These are phyloP conservation scores for Penicillium sp. DNA, from an alignment of 2,329 filamentous ascomycete genomes.

Conservation along the genomic window DNA sequence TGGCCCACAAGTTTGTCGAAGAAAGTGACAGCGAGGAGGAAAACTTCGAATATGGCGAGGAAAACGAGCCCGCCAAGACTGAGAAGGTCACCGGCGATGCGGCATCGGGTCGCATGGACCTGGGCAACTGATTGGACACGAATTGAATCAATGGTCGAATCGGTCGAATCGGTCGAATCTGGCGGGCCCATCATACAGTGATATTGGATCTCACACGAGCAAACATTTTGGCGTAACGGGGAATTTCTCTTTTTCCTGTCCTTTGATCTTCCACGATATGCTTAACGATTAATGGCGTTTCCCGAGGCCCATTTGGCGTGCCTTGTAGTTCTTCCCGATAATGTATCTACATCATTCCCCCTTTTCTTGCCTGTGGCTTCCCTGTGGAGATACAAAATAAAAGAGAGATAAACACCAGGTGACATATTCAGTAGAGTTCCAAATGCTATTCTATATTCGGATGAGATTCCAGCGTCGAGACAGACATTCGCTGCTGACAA, in stretches of 20 bases:
- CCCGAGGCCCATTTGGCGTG: conserved; percentile 25
- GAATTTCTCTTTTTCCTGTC: conserved; percentile 17
- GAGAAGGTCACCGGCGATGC: conserved; percentile 34
- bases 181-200: conserved; percentile 1
- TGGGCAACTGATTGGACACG: conserved; percentile 34
- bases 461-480: neutral
- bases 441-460: neutral
- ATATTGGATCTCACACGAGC: conserved; percentile 19
- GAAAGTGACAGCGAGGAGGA: conserved; percentile 67
- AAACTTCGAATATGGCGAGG: conserved; percentile 49
- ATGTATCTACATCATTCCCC: conserved; percentile 30
- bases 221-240: conserved; percentile 36
- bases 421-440: neutral
- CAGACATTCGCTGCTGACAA: neutral
- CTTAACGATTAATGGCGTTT: conserved; percentile 36
- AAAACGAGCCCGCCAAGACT: conserved; percentile 43
- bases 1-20: conserved; percentile 77
- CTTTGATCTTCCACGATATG: conserved; percentile 27
- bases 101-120: conserved; percentile 43
- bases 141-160: no score
- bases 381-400: conserved; percentile 6
- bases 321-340: conserved; percentile 17
- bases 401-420: neutral
- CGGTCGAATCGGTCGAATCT: no score
- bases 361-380: neutral